Percentiles rank a stretch among this genome's conserved stretches.
phyloP scores from a whole-genome alignment of 257 asterid species.

The Pogostemon cablin region DNA sequence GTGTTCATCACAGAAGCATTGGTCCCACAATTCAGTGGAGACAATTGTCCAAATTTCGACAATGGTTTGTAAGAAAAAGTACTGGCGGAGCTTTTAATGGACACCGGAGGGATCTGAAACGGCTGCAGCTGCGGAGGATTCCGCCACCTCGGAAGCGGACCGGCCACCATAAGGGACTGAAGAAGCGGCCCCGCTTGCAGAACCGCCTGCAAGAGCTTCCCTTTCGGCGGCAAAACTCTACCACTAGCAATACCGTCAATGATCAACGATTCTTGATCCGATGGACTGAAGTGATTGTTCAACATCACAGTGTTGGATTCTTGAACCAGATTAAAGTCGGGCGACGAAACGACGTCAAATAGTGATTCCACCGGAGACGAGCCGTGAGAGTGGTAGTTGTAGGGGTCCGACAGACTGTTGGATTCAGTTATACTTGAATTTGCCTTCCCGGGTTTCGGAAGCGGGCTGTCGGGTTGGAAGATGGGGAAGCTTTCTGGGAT shows the following conservation, averaged over 20 bases:
- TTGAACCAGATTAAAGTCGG: slow-evolving; percentile 45
- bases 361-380: slow-evolving; percentile 57
- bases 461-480: slow-evolving; percentile 35
- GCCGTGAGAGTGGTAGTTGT: slow-evolving; percentile 48
- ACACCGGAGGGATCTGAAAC: slow-evolving; percentile 56
- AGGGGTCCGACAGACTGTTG: slow-evolving; percentile 57
- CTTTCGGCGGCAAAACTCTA: slow-evolving; percentile 55
- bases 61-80: slow-evolving; percentile 35
- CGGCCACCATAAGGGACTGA: slow-evolving; percentile 67
- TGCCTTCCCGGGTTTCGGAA: slow-evolving; percentile 37
- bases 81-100: slow-evolving; percentile 34
- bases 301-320: slow-evolving; percentile 26
- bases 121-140: slow-evolving; percentile 75
- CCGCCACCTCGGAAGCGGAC: slow-evolving; percentile 87
- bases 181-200: slow-evolving; percentile 70
- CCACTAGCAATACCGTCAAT: slow-evolving; percentile 59
- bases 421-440: slow-evolving; percentile 72
- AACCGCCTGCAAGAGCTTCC: slow-evolving; percentile 65
- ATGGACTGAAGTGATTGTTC: slow-evolving; percentile 21
- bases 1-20: slow-evolving; percentile 39
- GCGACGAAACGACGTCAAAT: slow-evolving; percentile 52
- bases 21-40: slow-evolving; percentile 30
- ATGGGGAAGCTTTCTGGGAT: background rate
- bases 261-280: slow-evolving; percentile 46
- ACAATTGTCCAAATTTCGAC: slow-evolving; percentile 36